A percentile compares a stretch with the other conserved stretches of the same genome.
Conservation (phyloP, 1,284 basidiomycete species). For the Cryptococcus wingfieldii region DNA sequence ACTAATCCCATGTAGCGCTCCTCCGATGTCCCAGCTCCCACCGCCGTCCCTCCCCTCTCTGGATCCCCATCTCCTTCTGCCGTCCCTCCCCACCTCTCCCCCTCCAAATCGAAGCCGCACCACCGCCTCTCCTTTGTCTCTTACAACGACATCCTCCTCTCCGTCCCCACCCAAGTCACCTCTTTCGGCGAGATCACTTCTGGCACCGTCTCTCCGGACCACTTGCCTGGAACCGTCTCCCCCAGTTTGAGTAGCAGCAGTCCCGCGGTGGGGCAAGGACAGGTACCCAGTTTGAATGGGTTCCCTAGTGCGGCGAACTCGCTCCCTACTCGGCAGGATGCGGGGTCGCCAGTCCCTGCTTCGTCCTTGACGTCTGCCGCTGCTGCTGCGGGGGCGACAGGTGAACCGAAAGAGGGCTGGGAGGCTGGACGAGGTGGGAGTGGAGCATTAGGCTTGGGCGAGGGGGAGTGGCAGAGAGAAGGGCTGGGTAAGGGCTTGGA, state of each 20-base stretch:
- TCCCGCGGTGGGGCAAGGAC: slow-evolving; percentile 39
- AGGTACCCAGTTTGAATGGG: not conserved
- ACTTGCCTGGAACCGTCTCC: slow-evolving; percentile 43
- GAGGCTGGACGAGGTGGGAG: slow-evolving; percentile 3
- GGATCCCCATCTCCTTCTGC: slow-evolving; percentile 23
- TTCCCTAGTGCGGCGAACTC: not conserved
- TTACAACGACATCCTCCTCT: slow-evolving; percentile 73
- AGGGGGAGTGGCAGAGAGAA: slow-evolving; percentile 60
- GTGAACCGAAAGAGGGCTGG: not conserved
- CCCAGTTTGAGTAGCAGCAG: slow-evolving; percentile 49
- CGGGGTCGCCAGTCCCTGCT: not conserved
- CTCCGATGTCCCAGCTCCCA: not conserved
- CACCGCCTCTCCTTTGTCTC: slow-evolving; percentile 76
- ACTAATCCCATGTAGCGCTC: not conserved
- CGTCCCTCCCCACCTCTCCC: slow-evolving; percentile 57
- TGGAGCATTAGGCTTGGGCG: slow-evolving; percentile 17
- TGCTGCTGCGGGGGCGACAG: not conserved
- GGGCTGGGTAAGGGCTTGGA: slow-evolving; percentile 73
- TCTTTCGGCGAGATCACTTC: slow-evolving; percentile 68
- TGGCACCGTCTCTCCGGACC: slow-evolving; percentile 45
- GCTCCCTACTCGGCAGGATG: not conserved
- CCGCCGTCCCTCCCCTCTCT: slow-evolving; percentile 1
- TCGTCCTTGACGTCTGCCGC: not conserved
- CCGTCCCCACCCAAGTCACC: slow-evolving; percentile 65
- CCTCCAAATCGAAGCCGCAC: slow-evolving; percentile 29